phyloP scores from a whole-genome alignment of 352 stramenopile genomes.

The Salisapilia sapeloensis region DNA sequence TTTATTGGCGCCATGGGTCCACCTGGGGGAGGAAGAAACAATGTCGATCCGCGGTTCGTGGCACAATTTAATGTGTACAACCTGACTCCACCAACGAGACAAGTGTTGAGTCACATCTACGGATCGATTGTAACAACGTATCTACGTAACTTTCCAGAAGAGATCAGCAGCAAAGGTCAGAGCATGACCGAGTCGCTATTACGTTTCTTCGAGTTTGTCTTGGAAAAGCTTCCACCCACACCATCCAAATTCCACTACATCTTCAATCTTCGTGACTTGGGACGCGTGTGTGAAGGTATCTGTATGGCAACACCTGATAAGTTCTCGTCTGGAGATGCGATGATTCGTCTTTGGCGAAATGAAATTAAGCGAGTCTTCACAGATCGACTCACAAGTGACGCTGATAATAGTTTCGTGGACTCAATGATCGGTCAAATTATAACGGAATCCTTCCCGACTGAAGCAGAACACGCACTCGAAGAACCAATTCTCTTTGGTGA shows the following conservation, averaged over 20 bases:
- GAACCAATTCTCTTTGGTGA: conserved; percentile 88
- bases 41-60: conserved; percentile 88
- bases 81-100: conserved; percentile 78
- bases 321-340: conserved; percentile 32
- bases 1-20: conserved; percentile 93
- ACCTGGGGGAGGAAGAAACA: conserved; percentile 87
- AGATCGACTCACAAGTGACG: conserved; percentile 81
- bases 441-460: conserved; percentile 43
- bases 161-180: conserved; percentile 50
- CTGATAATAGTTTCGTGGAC: conserved; percentile 74
- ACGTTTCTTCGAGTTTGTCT: conserved; percentile 79
- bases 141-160: conserved; percentile 77
- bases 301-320: conserved; percentile 87
- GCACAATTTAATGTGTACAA: conserved; percentile 95
- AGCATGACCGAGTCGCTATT: conserved; percentile 82
- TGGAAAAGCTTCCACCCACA: conserved; percentile 85
- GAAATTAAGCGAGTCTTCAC: conserved; percentile 88
- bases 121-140: conserved; percentile 85
- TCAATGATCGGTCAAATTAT: conserved; percentile 61
- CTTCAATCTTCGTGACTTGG: conserved; percentile 92
- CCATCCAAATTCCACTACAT: conserved; percentile 95
- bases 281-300: conserved; percentile 87
- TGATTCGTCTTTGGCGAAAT: conserved; percentile 89
- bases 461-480: conserved; percentile 41
- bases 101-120: conserved; percentile 88